Evolutionary conservation across 2,329 filamentous ascomycete species (phyloP), one percentile per base, ranked within the genome.

Genomic region (Leptosphaerulina australis): DNA sequence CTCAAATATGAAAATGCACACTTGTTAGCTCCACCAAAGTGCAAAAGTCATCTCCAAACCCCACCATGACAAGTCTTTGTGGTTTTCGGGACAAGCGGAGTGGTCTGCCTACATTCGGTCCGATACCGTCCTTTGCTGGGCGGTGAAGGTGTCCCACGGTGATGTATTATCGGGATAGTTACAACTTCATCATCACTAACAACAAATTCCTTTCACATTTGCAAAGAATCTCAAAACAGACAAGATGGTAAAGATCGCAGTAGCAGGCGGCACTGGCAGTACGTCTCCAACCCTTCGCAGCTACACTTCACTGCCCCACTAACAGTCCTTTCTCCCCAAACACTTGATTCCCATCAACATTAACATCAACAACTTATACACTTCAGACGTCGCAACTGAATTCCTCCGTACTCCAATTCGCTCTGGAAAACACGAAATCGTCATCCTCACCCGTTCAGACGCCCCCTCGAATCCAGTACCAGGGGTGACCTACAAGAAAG

Each of bases 321-420:
- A 20, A 12, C n/a, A 30, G 1, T 40, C 15, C 10, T 28, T 18
- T 33, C 17, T 18, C 29, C 26, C 37, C 26, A 22, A 26, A 17
- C 15, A 25, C 12, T 37, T 18, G 3, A 11, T 11, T 11, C 11
- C 3, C 14, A 2, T 30, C 15, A 15, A 39, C 3, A n/a, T 8
- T 15, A 35, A 21, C 31, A 35, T 18, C 31, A 35, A 17, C 11
- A 15, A 33, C 30, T 45, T 6, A 51, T 24, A 7, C 15, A 1
- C 4, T 18, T 10, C 35, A 84, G 81, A 81, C 46, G 77, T 85
- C 36, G 79, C 77, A 2, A 73, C 69, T 31, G 81, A 83, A 60
- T 62, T 85, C 8, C 67, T 84, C 17, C 80, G 83, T 49, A 73
- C 68, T 3, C 70, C 84, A 0, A 59, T 81, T 2, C 75, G 75